Percentiles rank a stretch among this genome's conserved stretches.
Conservation (phyloP, 2,329 filamentous ascomycete genomes). For the Xylaria sp. region DNA sequence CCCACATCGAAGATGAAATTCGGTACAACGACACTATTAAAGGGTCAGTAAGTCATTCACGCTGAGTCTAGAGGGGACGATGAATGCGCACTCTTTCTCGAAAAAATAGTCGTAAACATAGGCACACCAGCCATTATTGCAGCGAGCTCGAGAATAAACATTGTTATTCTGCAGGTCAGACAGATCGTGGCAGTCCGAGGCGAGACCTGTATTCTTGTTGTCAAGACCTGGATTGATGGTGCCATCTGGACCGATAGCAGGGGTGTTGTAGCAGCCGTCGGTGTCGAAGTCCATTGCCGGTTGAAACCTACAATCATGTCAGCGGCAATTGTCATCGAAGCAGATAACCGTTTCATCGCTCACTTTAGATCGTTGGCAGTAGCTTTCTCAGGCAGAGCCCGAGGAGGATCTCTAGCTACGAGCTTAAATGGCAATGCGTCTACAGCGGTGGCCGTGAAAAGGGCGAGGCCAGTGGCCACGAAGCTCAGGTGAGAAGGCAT, state of each 20-base stretch:
- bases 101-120: slow-evolving; percentile 61
- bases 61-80: background rate
- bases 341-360: slow-evolving; percentile 19
- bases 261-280: slow-evolving; percentile 55
- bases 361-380: slow-evolving; percentile 46
- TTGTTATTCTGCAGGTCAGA: slow-evolving; percentile 54
- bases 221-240: slow-evolving; percentile 50
- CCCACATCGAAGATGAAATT: slow-evolving; percentile 48
- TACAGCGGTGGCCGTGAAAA: slow-evolving; percentile 40
- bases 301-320: slow-evolving; percentile 40
- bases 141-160: slow-evolving; percentile 56
- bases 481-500: slow-evolving; percentile 43
- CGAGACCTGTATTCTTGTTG: slow-evolving; percentile 45
- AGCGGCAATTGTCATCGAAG: background rate
- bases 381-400: slow-evolving; percentile 45
- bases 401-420: slow-evolving; percentile 43
- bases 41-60: slow-evolving; percentile 11
- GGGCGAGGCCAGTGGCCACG: slow-evolving; percentile 41
- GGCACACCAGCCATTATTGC: slow-evolving; percentile 59
- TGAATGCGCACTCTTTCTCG: slow-evolving; percentile 53
- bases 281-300: slow-evolving; percentile 52
- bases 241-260: slow-evolving; percentile 52
- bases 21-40: slow-evolving; percentile 44
- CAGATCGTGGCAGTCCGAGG: slow-evolving; percentile 50
- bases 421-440: slow-evolving; percentile 40